phyloP scores from a whole-genome alignment of 2,329 filamentous ascomycete genomes.

The Colletotrichum kahawae region DNA sequence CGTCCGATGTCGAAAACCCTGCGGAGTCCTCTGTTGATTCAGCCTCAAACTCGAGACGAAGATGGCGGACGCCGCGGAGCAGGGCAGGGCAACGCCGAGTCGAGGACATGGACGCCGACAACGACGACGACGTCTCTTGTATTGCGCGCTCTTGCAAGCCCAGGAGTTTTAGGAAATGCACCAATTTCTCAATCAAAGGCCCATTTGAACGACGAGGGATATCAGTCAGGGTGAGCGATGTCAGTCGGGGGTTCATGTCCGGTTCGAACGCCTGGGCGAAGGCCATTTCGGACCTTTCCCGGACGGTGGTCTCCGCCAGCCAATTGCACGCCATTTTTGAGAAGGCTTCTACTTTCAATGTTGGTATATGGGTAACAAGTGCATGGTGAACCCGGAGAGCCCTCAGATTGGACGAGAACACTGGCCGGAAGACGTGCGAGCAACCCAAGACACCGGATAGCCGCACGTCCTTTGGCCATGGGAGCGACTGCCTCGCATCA shows the following conservation, averaged over 20 bases:
- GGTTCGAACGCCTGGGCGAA: slow-evolving; percentile 57
- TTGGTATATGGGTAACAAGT: slow-evolving; percentile 59
- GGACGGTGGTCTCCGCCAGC: slow-evolving; percentile 50
- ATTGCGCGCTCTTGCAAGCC: slow-evolving; percentile 56
- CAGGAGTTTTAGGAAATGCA: slow-evolving; percentile 50
- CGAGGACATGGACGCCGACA: slow-evolving; percentile 22
- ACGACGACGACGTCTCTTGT: slow-evolving; percentile 27
- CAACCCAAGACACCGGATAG: slow-evolving; percentile 50
- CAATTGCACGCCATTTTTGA: slow-evolving; percentile 40
- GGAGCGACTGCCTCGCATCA: slow-evolving; percentile 1
- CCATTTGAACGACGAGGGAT: slow-evolving; percentile 60
- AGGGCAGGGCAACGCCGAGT: slow-evolving; percentile 44
- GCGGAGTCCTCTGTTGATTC: slow-evolving; percentile 42
- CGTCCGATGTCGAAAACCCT: slow-evolving; percentile 33
- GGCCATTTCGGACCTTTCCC: slow-evolving; percentile 45
- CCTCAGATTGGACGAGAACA: slow-evolving; percentile 58
- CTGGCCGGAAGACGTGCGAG: slow-evolving; percentile 55
- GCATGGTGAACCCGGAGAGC: slow-evolving; percentile 64
- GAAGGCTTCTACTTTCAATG: slow-evolving; percentile 42
- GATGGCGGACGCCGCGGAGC: slow-evolving; percentile 55
- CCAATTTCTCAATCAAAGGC: slow-evolving; percentile 51
- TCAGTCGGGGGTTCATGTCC: slow-evolving; percentile 61
- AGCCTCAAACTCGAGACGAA: slow-evolving; percentile 60
- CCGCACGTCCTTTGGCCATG: slow-evolving; percentile 34
- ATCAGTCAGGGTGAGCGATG: slow-evolving; percentile 56